Conservation (phyloP, 225 moss, liverwort and hornwort genomes). For the Pseudoscleropodium purum region DNA sequence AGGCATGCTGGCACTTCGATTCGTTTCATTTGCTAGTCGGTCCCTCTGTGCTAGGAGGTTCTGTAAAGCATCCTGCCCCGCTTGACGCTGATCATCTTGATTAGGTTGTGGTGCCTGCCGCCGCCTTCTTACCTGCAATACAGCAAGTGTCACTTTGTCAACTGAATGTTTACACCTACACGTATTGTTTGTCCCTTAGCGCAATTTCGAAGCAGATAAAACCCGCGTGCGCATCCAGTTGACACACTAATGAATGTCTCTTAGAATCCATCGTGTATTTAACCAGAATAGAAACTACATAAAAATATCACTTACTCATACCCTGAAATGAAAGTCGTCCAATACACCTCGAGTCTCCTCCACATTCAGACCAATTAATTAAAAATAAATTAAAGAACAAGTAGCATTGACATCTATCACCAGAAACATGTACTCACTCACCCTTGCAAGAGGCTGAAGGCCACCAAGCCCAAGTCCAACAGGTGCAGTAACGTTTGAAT, state of each 20-base stretch:
- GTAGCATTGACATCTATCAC: neutral
- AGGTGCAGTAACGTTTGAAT: conserved; percentile 30
- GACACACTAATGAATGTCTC: neutral
- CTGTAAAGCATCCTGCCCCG: conserved; percentile 44
- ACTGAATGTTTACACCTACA: neutral
- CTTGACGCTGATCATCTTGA: conserved; percentile 45
- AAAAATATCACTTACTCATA: neutral
- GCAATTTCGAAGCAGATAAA: neutral
- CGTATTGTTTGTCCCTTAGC: neutral
- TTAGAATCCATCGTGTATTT: neutral
- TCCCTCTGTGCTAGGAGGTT: conserved; percentile 34
- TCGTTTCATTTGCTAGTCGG: conserved; percentile 16
- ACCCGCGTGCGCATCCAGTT: neutral
- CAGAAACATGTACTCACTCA: conserved; percentile 29
- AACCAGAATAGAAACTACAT: neutral
- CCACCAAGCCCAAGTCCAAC: conserved; percentile 87
- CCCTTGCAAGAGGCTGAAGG: conserved; percentile 84
- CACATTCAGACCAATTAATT: neutral
- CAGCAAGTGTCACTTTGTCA: neutral
- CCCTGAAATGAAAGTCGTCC: neutral
- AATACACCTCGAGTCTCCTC: neutral
- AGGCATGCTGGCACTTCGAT: conserved; percentile 8
- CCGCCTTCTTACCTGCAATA: conserved; percentile 68
- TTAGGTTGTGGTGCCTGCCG: conserved; percentile 18
- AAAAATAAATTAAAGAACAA: neutral